Base-by-base conservation (phyloP, 2,329 filamentous ascomycete species). In the Neurospora sp. region DNA sequence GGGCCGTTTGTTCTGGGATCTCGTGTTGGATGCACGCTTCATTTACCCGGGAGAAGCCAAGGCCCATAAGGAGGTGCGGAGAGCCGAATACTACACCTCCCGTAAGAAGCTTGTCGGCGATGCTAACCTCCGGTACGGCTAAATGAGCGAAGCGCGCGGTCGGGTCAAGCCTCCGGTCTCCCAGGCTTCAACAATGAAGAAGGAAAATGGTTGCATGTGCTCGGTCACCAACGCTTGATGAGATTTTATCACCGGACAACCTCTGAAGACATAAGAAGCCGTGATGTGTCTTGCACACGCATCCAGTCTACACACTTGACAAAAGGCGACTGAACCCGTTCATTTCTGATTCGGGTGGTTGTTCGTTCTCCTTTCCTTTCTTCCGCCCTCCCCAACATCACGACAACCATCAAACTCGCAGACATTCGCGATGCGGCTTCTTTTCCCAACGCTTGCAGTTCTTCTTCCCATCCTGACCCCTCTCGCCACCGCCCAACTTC, bases 401-500 rank as follows among this genome's bases (percentile, higher is more conserved):
- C 43, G 42, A 66, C 33, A 40, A 13, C 15, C 13, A 19, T 11
- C 28, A 40, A 46, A 17, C 15, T 38, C 15, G 19, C 38, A 17
- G 1, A 39, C 70, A 58, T 36, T 69, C 70, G 71, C 39, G 17
- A 74, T 74, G 73, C 68, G 70, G 11, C 67, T 70, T 67, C 19
- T n/a, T 28, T 62, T 71, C 38, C 15, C 72, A n/a, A 52, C 72
- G 46, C 23, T 74, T 52, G 67, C 76, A 23, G 69, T 76, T 40
- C 67, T 78, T 33, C 72, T 79, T 40, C 74, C 77, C 67, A 75
- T 76, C 70, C 69, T 73, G 72, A 76, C 80, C 72, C 11, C 40
- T 78, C n/a, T 52, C 46, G 75, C 74, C 40, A 74, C 76, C 7
- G 78, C 75, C 36, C 81, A 83, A 72, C 82, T 88, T 15, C 78